Evolutionary conservation across 1,284 basidiomycete species (phyloP).

Genomic region (Cutaneotrichosporon spelunceum): DNA sequence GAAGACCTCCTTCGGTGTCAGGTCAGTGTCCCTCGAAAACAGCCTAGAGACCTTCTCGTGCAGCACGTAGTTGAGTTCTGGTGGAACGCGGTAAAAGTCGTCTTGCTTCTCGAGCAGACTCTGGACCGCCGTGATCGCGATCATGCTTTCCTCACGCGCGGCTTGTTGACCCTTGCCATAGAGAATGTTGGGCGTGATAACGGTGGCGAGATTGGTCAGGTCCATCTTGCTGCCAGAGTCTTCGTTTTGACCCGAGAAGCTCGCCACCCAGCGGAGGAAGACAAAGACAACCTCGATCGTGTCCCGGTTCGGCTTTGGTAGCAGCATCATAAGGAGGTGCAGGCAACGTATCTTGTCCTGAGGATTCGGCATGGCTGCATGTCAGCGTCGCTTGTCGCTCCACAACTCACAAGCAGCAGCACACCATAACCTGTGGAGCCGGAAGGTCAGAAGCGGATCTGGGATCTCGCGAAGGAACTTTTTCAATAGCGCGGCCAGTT

Average conservation of each 20-base stretch:
- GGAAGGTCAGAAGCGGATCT: slow-evolving; percentile 92
- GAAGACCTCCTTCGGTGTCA: slow-evolving; percentile 82
- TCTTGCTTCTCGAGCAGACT: slow-evolving; percentile 88
- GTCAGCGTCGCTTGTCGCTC: background rate
- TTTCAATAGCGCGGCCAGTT: slow-evolving; percentile 93
- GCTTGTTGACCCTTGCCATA: slow-evolving; percentile 80
- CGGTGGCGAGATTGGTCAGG: slow-evolving; percentile 91
- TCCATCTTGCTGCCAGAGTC: slow-evolving; percentile 99
- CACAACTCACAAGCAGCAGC: slow-evolving; percentile 71
- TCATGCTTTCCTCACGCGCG: slow-evolving; percentile 88
- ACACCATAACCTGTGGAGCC: slow-evolving; percentile 83
- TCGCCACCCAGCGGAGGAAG: slow-evolving; percentile 98
- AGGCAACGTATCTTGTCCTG: slow-evolving; percentile 77
- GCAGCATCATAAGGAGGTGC: slow-evolving; percentile 78
- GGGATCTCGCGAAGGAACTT: slow-evolving; percentile 95
- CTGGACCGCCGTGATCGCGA: slow-evolving; percentile 80
- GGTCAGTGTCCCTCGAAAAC: slow-evolving; percentile 73
- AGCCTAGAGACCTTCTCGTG: slow-evolving; percentile 71
- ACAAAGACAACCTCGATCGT: slow-evolving; percentile 97
- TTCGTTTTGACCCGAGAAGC: slow-evolving; percentile 97
- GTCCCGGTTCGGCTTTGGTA: slow-evolving; percentile 92
- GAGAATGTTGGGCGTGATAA: slow-evolving; percentile 94
- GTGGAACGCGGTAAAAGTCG: slow-evolving; percentile 83
- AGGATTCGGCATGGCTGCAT: slow-evolving; percentile 67
- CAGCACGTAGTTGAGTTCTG: slow-evolving; percentile 75